Conservation (phyloP, 768 basidiomycete species). For the Udeniomyces megalosporus region DNA sequence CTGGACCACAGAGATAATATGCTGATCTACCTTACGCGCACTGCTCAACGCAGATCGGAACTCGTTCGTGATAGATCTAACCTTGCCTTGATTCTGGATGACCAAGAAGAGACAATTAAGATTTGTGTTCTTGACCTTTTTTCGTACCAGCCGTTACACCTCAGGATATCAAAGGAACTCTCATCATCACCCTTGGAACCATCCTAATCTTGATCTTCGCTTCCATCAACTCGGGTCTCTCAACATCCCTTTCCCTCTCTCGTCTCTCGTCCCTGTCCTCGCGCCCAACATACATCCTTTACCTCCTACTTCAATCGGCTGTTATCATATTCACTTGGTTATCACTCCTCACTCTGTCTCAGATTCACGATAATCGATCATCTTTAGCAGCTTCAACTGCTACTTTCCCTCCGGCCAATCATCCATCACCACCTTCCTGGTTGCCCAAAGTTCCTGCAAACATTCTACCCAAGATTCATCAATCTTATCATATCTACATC, state of each 20-base stretch:
- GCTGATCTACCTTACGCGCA: neutral
- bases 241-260: constrained; percentile 7
- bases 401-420: neutral
- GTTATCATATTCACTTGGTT: neutral
- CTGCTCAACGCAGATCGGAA: constrained; percentile 13
- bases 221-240: constrained; percentile 13
- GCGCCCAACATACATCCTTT: constrained; percentile 1
- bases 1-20: neutral
- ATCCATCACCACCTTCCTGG: neutral
- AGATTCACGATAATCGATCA: constrained; percentile 1
- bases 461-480: neutral
- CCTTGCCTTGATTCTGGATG: neutral
- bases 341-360: neutral
- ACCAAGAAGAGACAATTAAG: neutral
- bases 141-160: neutral
- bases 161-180: constrained; percentile 8
- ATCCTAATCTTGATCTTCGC: constrained; percentile 11
- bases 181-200: constrained; percentile 5
- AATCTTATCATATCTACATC: neutral
- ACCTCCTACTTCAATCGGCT: constrained; percentile 4
- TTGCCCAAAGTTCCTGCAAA: neutral
- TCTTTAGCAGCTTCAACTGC: neutral
- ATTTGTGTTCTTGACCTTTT: neutral
- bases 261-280: constrained; percentile 4
- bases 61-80: constrained; percentile 9